These are phyloP conservation scores for Phytophthora tubulina DNA, from an alignment of 352 stramenopile species.

Conservation along the genomic window DNA sequence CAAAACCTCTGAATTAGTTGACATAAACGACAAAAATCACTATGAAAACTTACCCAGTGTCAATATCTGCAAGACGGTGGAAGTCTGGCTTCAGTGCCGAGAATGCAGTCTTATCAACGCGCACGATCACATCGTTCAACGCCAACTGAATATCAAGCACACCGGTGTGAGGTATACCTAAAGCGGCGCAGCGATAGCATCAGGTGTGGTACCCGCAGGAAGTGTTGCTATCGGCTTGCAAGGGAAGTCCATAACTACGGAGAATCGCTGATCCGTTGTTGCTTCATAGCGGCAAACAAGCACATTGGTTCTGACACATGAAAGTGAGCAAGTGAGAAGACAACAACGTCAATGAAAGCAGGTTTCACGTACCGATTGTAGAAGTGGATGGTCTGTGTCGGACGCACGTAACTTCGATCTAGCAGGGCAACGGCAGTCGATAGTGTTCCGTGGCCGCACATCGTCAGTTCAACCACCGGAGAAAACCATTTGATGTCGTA, in stretches of 20 bases:
- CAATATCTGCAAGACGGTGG: not conserved
- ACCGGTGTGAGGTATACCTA: not conserved
- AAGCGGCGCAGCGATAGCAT: constrained; percentile 8
- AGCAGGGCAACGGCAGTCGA: constrained; percentile 13
- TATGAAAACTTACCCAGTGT: constrained; percentile 7
- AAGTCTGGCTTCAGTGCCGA: constrained; percentile 4
- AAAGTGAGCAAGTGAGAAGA: no score
- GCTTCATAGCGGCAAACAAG: constrained; percentile 15
- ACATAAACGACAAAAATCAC: not conserved
- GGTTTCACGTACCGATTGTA: constrained; percentile 9
- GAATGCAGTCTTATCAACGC: constrained; percentile 10
- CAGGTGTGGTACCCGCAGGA: not conserved
- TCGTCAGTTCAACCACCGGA: constrained; percentile 1
- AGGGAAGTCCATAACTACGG: constrained; percentile 17
- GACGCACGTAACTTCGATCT: not conserved
- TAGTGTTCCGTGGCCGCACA: constrained; percentile 13
- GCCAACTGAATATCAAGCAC: constrained; percentile 8
- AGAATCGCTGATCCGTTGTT: not conserved
- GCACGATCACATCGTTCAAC: constrained; percentile 15
- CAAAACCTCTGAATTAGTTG: not conserved
- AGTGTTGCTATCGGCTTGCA: not conserved
- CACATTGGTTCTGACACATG: constrained; percentile 7
- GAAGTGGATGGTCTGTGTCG: constrained; percentile 13
- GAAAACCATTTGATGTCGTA: constrained; percentile 21
- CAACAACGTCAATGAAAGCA: no score